Evolutionary conservation across 768 basidiomycete genomes (phyloP).

Genomic region (Boletus tylopilopsis): DNA sequence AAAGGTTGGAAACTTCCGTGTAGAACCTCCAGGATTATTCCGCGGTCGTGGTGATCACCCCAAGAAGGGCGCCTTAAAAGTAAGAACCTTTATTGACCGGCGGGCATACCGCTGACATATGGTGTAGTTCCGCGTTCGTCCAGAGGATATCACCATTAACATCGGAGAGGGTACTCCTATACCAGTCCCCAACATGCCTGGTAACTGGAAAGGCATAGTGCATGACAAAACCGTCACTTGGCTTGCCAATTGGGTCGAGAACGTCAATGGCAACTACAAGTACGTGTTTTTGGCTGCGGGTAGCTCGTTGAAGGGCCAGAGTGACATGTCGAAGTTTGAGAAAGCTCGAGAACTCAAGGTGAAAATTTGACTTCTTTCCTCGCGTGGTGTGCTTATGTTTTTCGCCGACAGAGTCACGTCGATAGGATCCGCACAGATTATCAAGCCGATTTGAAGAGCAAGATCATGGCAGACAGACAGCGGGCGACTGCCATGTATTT

Average conservation of each 20-base stretch:
- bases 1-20: slow-evolving; percentile 96
- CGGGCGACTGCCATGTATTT: slow-evolving; percentile 99
- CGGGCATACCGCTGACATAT: slow-evolving; percentile 4
- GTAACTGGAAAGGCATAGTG: slow-evolving; percentile 82
- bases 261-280: slow-evolving; percentile 92
- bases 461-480: slow-evolving; percentile 92
- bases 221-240: slow-evolving; percentile 98
- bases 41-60: slow-evolving; percentile 98
- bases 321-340: slow-evolving; percentile 97
- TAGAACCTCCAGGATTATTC: slow-evolving; percentile 98
- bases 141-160: slow-evolving; percentile 95
- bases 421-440: slow-evolving; percentile 91
- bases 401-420: slow-evolving; percentile 66
- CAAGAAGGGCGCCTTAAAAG: slow-evolving; percentile 94
- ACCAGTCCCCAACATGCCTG: slow-evolving; percentile 88
- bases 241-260: slow-evolving; percentile 99
- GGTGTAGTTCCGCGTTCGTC: slow-evolving; percentile 74
- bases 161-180: slow-evolving; percentile 73
- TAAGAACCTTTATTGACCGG: slow-evolving; percentile 30
- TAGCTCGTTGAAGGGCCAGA: slow-evolving; percentile 96
- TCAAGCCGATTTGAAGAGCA: slow-evolving; percentile 74
- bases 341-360: slow-evolving; percentile 97
- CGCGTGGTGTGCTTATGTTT: slow-evolving; percentile 3
- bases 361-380: not conserved
- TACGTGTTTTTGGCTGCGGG: slow-evolving; percentile 99